These are phyloP conservation scores for Coffea canephora DNA, from an alignment of 257 asterid genomes.

Conservation along the genomic window DNA sequence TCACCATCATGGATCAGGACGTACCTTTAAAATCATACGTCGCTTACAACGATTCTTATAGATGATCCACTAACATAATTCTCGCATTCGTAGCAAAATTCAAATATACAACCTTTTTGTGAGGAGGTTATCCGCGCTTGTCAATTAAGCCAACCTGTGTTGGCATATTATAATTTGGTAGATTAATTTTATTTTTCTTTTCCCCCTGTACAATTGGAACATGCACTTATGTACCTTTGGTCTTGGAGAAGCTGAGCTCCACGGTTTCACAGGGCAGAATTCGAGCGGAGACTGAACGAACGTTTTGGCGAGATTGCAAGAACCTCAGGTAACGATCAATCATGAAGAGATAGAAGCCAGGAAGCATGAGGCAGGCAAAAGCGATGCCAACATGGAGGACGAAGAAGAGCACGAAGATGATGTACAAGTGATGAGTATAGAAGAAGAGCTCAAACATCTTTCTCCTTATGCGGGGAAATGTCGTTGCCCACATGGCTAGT, in stretches of 20 bases:
- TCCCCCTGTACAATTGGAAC: too few relatives aligned
- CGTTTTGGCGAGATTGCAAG: constrained; percentile 60
- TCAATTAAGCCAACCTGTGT: too few relatives aligned
- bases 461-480: constrained; percentile 68
- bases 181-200: too few relatives aligned
- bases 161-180: too few relatives aligned
- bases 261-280: constrained; percentile 52
- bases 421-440: constrained; percentile 78
- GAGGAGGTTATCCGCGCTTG: too few relatives aligned
- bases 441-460: constrained; percentile 78
- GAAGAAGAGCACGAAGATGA: constrained; percentile 64
- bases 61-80: too few relatives aligned
- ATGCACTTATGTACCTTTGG: constrained; percentile 31
- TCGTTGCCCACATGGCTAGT: constrained; percentile 61
- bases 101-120: too few relatives aligned
- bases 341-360: constrained; percentile 83
- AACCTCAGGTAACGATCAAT: constrained; percentile 70
- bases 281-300: constrained; percentile 62
- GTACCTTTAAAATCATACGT: too few relatives aligned
- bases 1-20: too few relatives aligned
- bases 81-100: too few relatives aligned
- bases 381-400: constrained; percentile 66
- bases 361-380: constrained; percentile 57
- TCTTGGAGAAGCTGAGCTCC: constrained; percentile 77
- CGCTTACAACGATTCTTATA: too few relatives aligned